Percentiles rank a stretch among this genome's conserved stretches.
Conservation (phyloP, 2,329 filamentous ascomycete species). For the Verticillium zaregamsianum region DNA sequence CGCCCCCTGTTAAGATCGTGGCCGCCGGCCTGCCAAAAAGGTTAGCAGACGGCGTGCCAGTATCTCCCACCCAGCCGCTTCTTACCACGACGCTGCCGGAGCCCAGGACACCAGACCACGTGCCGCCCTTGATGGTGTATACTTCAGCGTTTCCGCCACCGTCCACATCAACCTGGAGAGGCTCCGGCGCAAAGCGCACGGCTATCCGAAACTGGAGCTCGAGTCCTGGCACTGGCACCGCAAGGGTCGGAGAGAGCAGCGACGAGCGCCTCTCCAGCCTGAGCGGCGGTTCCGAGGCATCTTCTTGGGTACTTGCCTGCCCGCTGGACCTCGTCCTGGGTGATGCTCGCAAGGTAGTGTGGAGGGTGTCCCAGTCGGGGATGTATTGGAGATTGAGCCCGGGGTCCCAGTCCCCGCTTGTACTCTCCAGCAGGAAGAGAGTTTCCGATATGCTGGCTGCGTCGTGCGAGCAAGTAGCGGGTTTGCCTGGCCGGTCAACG, state of each 20-base stretch:
- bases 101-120: conserved; percentile 46
- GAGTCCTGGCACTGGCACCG: conserved; percentile 39
- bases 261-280: background rate
- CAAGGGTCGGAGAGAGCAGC: conserved; percentile 33
- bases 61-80: background rate
- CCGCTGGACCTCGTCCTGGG: background rate
- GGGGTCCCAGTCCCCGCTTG: too few species aligned
- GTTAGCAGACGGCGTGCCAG: conserved; percentile 2
- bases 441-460: too few species aligned
- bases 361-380: background rate
- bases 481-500: too few species aligned
- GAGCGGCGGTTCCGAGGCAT: background rate
- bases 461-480: too few species aligned
- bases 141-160: conserved; percentile 31
- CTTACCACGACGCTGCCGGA: conserved; percentile 40
- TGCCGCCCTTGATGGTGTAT: conserved; percentile 40
- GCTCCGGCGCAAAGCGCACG: conserved; percentile 17
- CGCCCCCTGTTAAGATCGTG: background rate
- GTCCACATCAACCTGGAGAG: background rate
- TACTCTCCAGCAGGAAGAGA: too few species aligned
- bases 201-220: conserved; percentile 46
- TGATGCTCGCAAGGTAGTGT: background rate
- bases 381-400: background rate
- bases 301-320: background rate
- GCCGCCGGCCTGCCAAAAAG: background rate